Evolutionary conservation across 129 eudicot genomes (phyloP).

Genomic region (Lonicera japonica): DNA sequence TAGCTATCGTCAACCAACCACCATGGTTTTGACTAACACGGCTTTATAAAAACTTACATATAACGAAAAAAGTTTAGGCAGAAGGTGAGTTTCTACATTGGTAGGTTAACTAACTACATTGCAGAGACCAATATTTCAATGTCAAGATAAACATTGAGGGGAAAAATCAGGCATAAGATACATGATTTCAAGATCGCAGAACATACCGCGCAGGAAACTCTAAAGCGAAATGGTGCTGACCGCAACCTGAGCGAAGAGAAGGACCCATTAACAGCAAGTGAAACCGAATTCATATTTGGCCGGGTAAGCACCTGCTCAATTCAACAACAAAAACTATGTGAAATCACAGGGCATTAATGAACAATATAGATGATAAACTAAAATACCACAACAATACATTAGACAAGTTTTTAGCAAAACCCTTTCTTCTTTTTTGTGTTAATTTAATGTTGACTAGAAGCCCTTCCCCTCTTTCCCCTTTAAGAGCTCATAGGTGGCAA

Average conservation of each 20-base stretch:
- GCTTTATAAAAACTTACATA: too few relatives aligned
- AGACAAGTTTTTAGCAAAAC: neutral
- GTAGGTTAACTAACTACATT: too few relatives aligned
- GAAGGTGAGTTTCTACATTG: too few relatives aligned
- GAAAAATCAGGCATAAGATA: too few relatives aligned
- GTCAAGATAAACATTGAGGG: too few relatives aligned
- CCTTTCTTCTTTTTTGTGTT: neutral
- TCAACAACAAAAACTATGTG: slow-evolving; percentile 3
- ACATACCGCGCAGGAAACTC: slow-evolving; percentile 48
- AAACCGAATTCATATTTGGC: slow-evolving; percentile 34
- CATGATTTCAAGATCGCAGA: neutral
- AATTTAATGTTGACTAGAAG: neutral
- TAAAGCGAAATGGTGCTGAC: slow-evolving; percentile 35
- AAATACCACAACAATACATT: neutral
- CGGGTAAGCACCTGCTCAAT: slow-evolving; percentile 30
- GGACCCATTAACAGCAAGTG: slow-evolving; percentile 35
- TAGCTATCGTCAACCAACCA: too few relatives aligned
- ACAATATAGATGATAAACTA: neutral
- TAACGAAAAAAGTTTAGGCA: too few relatives aligned
- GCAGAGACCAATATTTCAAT: too few relatives aligned
- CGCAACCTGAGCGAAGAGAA: slow-evolving; percentile 39
- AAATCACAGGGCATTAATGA: neutral
- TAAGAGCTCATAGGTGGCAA: neutral
- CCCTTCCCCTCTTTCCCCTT: neutral
- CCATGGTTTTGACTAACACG: too few relatives aligned